These are phyloP conservation scores for Oryza australiensis DNA, from an alignment of 176 grass and related monocot species.

Conservation along the genomic window DNA sequence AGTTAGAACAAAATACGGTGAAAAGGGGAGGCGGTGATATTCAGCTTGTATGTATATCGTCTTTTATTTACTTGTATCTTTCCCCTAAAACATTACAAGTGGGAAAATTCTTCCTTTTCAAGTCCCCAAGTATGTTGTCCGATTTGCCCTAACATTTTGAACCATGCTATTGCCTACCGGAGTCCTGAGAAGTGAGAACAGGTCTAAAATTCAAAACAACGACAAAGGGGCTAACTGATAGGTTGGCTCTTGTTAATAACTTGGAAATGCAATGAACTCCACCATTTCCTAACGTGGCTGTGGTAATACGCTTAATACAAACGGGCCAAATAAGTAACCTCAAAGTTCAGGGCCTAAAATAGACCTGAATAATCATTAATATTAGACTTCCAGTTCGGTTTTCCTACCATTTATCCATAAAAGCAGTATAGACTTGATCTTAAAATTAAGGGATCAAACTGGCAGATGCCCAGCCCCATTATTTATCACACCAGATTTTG, in stretches of 20 bases:
- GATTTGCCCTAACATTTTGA: background rate
- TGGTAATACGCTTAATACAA: background rate
- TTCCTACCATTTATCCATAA: too few species aligned
- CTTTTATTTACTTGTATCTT: background rate
- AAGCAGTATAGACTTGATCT: background rate
- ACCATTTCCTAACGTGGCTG: background rate
- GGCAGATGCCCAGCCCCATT: slow-evolving; percentile 3
- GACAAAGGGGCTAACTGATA: background rate
- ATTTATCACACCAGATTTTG: slow-evolving; percentile 11
- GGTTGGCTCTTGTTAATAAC: slow-evolving; percentile 2
- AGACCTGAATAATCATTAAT: background rate
- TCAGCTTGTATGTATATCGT: background rate
- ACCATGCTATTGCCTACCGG: background rate
- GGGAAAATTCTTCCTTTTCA: background rate
- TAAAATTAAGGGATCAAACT: slow-evolving; percentile 10
- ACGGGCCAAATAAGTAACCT: slow-evolving; percentile 11
- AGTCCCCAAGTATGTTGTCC: background rate
- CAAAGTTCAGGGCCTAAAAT: slow-evolving; percentile 5
- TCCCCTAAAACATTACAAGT: background rate
- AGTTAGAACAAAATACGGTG: slow-evolving; percentile 30
- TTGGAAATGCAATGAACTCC: background rate
- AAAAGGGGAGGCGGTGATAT: background rate
- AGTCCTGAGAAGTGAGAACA: slow-evolving; percentile 10
- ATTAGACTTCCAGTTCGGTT: too few species aligned
- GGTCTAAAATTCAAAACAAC: background rate